A percentile compares a stretch with the other conserved stretches of the same genome.
These are phyloP conservation scores for Podaxis sp. DNA, from an alignment of 768 basidiomycete species.

Conservation along the genomic window DNA sequence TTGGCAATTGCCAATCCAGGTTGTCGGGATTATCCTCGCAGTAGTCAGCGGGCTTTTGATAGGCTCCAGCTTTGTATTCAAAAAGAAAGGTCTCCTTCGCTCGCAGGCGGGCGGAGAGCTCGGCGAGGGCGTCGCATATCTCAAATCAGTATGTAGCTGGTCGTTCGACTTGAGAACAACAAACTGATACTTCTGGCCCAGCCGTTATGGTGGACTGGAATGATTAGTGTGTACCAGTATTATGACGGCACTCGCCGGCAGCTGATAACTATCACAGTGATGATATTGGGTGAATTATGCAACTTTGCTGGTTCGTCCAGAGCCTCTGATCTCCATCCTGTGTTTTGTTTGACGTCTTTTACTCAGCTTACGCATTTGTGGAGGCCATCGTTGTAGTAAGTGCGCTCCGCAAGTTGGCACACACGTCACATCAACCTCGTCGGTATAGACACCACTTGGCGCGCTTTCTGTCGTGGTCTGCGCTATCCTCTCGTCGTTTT, in stretches of 20 bases:
- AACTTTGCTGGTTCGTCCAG: constrained; percentile 69
- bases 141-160: constrained; percentile 73
- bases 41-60: constrained; percentile 82
- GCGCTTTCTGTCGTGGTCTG: constrained; percentile 95
- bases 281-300: constrained; percentile 89
- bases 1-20: constrained; percentile 27
- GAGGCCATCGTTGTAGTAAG: constrained; percentile 89
- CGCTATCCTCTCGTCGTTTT: constrained; percentile 87
- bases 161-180: constrained; percentile 1
- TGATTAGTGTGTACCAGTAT: constrained; percentile 59
- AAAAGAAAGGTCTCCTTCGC: constrained; percentile 89
- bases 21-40: constrained; percentile 77
- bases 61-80: constrained; percentile 92
- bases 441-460: constrained; percentile 79
- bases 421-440: background rate
- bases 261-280: constrained; percentile 44
- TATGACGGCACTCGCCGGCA: background rate
- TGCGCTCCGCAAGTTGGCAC: constrained; percentile 10
- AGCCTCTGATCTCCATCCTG: constrained; percentile 18
- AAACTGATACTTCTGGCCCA: constrained; percentile 25
- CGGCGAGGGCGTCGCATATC: constrained; percentile 89
- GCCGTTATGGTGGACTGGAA: constrained; percentile 92
- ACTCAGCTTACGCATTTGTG: constrained; percentile 78
- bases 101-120: constrained; percentile 76
- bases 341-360: constrained; percentile 13